Base-by-base conservation (phyloP, 805 yeast species). In the Priceomyces castillae region DNA sequence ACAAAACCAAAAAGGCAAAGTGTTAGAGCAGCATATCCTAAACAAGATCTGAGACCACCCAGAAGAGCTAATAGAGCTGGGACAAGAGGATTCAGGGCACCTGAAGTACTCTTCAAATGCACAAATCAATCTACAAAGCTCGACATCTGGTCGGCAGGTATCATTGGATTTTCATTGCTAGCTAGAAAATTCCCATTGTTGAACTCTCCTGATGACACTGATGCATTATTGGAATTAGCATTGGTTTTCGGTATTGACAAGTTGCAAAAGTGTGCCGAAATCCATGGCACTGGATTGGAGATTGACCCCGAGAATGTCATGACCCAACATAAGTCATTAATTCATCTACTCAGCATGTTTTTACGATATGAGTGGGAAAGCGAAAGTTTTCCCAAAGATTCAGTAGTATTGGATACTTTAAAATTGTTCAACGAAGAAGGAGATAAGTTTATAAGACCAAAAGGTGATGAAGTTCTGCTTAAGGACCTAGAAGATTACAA, bases 61-160 rank as follows among this genome's bases (percentile, higher is more conserved):
- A 76, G 96, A 55, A 76, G 99, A 44, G 98, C 98, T 0, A 94
- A 94, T 57, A 81, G 99, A 54, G 99, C 99, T 14, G 97, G 97
- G 7, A 90, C 97, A 1, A 74, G 97, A 53, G 97, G 97, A 0
- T 90, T 90, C 58, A 74, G 97, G 52, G 96, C 97, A 0, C 97
- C 97, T 0, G 97, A 90, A 59, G 97, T 90, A 3, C 67, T 90
- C 42, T 76, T 89, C 64, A 89, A 88, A 59, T 90, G 97, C 63
- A 78, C 86, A 1, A 81, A 86, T 46, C 97, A 90, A 66, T 75
- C 85, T 2, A 78, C 86, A 4, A 85, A 84, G 59, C 80, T 90
- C 35, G 97, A 90, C 62, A 78, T 88, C 7, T 90, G 97, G 97
- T 84, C 96, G 1, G 95, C 89, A 0, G 97, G 97, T 2, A 89